phyloP scores from a whole-genome alignment of 108 stramenopile genomes.

The Stephanodiscus minutulus region DNA sequence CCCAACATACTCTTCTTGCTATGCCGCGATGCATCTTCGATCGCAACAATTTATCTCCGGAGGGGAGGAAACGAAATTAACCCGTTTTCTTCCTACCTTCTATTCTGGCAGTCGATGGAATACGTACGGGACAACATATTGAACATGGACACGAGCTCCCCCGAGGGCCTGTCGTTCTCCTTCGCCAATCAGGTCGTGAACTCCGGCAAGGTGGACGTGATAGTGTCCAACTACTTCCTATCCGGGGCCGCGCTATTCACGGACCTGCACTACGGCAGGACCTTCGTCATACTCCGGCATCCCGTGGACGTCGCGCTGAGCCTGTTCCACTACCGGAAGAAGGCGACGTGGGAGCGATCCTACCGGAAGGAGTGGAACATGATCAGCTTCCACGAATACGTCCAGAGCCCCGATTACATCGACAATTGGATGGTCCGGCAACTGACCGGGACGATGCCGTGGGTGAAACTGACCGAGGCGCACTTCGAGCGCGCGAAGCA shows the following conservation, averaged over 20 bases:
- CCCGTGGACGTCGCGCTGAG: slow-evolving; percentile 41
- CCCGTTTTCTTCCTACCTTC: background rate
- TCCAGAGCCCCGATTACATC: slow-evolving; percentile 20
- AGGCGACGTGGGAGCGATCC: slow-evolving; percentile 44
- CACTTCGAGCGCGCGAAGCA: slow-evolving; percentile 38
- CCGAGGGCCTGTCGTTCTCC: slow-evolving; percentile 21
- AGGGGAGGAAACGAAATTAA: background rate
- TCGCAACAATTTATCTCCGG: too few relatives aligned
- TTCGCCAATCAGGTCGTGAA: slow-evolving; percentile 4
- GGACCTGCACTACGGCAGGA: slow-evolving; percentile 22
- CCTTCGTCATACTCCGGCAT: slow-evolving; percentile 35
- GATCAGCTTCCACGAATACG: slow-evolving; percentile 37
- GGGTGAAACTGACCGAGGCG: slow-evolving; percentile 22
- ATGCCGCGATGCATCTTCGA: background rate
- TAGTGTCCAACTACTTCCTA: slow-evolving; percentile 43
- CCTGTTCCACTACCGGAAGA: slow-evolving; percentile 43
- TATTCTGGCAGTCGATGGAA: slow-evolving; percentile 15
- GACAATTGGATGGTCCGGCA: slow-evolving; percentile 43
- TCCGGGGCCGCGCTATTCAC: slow-evolving; percentile 33
- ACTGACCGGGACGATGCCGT: slow-evolving; percentile 44
- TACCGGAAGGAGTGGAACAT: slow-evolving; percentile 34
- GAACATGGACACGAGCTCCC: slow-evolving; percentile 33
- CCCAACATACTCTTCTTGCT: background rate
- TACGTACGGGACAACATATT: slow-evolving; percentile 13
- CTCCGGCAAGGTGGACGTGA: slow-evolving; percentile 15